Conservation (phyloP, 2,329 filamentous ascomycete genomes). For the Bertia moriformis region DNA sequence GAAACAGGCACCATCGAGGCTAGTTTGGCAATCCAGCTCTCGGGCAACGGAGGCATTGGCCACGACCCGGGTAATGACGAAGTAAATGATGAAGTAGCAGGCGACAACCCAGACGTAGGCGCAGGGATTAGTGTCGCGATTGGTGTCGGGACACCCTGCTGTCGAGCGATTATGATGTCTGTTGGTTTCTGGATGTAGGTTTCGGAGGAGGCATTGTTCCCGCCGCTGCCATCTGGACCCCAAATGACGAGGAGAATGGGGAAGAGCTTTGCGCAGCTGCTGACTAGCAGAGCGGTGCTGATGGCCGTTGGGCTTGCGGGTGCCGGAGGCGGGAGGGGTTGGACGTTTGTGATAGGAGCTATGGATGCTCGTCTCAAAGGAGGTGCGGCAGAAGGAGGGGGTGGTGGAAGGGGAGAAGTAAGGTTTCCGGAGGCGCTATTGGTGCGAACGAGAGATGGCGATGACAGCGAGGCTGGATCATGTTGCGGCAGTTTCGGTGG, state of each 20-base stretch:
- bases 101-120: not conserved
- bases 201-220: not conserved
- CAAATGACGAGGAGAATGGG: slow-evolving; percentile 94
- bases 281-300: slow-evolving; percentile 65
- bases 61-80: too few species aligned
- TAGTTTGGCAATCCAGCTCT: not conserved
- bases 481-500: not conserved
- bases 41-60: too few species aligned
- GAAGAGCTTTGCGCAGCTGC: slow-evolving; percentile 79
- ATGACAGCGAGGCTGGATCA: not conserved
- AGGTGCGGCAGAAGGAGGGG: not conserved
- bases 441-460: too few species aligned
- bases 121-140: not conserved
- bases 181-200: too few species aligned
- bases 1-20: not conserved
- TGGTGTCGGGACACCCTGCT: not conserved
- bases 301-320: slow-evolving; percentile 59
- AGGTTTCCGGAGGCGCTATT: not conserved
- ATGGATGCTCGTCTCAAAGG: not conserved
- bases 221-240: slow-evolving; percentile 57
- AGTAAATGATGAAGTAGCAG: not conserved
- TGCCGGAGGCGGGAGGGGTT: slow-evolving; percentile 38
- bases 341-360: not conserved
- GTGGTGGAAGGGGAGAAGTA: not conserved
- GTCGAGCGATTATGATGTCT: too few species aligned